These are phyloP conservation scores for Diaporthe longicolla DNA, from an alignment of 2,329 filamentous ascomycete genomes.

Conservation along the genomic window DNA sequence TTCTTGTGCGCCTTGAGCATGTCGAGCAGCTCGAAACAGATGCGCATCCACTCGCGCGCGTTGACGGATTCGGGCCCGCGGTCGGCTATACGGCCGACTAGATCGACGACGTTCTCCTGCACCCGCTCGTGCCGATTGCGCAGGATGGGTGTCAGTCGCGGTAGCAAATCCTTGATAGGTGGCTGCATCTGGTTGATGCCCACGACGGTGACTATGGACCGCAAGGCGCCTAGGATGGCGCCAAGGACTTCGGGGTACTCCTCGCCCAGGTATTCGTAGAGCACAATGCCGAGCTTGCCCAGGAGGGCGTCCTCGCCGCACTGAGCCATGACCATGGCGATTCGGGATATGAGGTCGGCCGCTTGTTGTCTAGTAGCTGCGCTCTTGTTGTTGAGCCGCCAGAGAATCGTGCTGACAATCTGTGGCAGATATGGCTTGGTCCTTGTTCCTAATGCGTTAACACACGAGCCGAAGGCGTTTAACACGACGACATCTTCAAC, in stretches of 20 bases:
- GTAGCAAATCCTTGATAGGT: constrained; percentile 94
- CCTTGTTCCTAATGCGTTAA: constrained; percentile 92
- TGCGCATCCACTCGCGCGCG: constrained; percentile 99
- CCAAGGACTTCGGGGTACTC: constrained; percentile 98
- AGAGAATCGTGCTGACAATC: constrained; percentile 96
- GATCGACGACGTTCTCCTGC: constrained; percentile 98
- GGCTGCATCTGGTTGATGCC: constrained; percentile 99
- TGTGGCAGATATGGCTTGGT: constrained; percentile 98
- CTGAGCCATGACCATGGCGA: constrained; percentile 99
- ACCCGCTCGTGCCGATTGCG: constrained; percentile 99
- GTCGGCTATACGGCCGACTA: constrained; percentile 97
- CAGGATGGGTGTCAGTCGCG: constrained; percentile 95
- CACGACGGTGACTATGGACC: constrained; percentile 97
- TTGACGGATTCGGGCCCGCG: constrained; percentile 97
- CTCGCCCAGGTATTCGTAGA: constrained; percentile 98
- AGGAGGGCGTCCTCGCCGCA: constrained; percentile 96
- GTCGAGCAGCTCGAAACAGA: constrained; percentile 98
- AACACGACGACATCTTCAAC: constrained; percentile 96
- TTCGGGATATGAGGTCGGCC: constrained; percentile 94
- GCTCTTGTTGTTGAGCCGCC: constrained; percentile 97
- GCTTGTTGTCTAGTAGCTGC: constrained; percentile 97
- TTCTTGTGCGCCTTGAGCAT: constrained; percentile 99
- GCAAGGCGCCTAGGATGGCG: constrained; percentile 93
- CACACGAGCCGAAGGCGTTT: constrained; percentile 97
- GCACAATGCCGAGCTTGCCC: constrained; percentile 92